phyloP scores from a whole-genome alignment of 148 eudicot genomes.

The Camellia granthamiana region DNA sequence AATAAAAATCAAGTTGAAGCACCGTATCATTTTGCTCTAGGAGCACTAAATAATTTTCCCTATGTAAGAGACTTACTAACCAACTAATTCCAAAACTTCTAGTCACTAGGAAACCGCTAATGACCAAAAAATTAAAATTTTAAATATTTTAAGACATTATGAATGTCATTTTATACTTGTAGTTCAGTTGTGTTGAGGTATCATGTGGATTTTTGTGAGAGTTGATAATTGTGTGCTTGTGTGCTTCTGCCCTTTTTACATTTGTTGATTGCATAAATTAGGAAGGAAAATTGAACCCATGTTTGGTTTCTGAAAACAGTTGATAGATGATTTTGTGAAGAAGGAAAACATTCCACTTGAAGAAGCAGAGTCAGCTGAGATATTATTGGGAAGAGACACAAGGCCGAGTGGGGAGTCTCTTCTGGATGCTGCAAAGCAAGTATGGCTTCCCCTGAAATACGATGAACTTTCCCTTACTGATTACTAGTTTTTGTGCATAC shows the following conservation, averaged over 20 bases:
- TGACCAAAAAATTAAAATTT: too few species aligned
- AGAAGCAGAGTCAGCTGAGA: conserved; percentile 41
- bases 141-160: too few species aligned
- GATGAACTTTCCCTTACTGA: not conserved
- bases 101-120: too few species aligned
- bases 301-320: conserved; percentile 34
- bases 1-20: too few species aligned
- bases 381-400: conserved; percentile 90
- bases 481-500: conserved; percentile 3
- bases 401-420: conserved; percentile 92
- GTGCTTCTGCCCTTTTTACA: not conserved
- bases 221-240: not conserved
- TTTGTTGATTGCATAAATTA: not conserved
- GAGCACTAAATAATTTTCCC: too few species aligned
- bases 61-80: too few species aligned
- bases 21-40: too few species aligned
- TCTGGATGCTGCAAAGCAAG: conserved; percentile 86
- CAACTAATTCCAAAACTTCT: too few species aligned
- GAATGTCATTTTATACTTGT: too few species aligned
- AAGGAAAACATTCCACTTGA: conserved; percentile 67
- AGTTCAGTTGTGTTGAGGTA: not conserved
- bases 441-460: conserved; percentile 21
- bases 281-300: not conserved
- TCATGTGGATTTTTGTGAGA: not conserved
- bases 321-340: conserved; percentile 65